These are phyloP conservation scores for Aspergillus japonicus DNA, from an alignment of 2,329 filamentous ascomycete genomes.

Conservation along the genomic window DNA sequence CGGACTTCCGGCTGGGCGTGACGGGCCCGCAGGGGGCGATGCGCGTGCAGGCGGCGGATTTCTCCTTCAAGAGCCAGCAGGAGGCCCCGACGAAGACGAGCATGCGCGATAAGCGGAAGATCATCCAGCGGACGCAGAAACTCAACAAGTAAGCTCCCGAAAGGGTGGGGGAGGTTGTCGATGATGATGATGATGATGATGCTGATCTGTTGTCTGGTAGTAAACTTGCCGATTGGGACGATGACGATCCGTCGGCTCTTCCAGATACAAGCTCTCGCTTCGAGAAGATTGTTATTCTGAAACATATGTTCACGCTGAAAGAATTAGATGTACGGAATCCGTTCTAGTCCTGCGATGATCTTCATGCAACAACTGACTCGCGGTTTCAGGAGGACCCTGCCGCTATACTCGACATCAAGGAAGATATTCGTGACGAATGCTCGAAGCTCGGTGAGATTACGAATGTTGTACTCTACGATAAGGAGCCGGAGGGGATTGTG, in stretches of 20 bases:
- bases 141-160: slow-evolving; percentile 59
- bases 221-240: slow-evolving; percentile 91
- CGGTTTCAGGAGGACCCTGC: slow-evolving; percentile 66
- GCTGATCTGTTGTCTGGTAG: slow-evolving; percentile 46
- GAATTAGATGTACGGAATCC: slow-evolving; percentile 62
- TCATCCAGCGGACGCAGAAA: slow-evolving; percentile 87
- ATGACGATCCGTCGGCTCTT: slow-evolving; percentile 69
- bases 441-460: slow-evolving; percentile 82
- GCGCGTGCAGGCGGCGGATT: slow-evolving; percentile 79
- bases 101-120: slow-evolving; percentile 77
- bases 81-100: slow-evolving; percentile 57
- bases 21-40: slow-evolving; percentile 61
- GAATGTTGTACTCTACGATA: slow-evolving; percentile 86
- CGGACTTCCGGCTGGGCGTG: slow-evolving; percentile 69
- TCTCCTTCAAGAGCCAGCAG: slow-evolving; percentile 85
- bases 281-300: slow-evolving; percentile 82
- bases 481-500: slow-evolving; percentile 79
- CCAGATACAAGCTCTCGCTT: slow-evolving; percentile 59
- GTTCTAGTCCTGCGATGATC: background rate
- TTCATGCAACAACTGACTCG: slow-evolving; percentile 18
- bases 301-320: slow-evolving; percentile 86
- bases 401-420: slow-evolving; percentile 84
- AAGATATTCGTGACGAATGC: slow-evolving; percentile 90
- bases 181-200: background rate
- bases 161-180: background rate